Conservation (phyloP, 768 basidiomycete genomes). For the Cubamyces lactineus region DNA sequence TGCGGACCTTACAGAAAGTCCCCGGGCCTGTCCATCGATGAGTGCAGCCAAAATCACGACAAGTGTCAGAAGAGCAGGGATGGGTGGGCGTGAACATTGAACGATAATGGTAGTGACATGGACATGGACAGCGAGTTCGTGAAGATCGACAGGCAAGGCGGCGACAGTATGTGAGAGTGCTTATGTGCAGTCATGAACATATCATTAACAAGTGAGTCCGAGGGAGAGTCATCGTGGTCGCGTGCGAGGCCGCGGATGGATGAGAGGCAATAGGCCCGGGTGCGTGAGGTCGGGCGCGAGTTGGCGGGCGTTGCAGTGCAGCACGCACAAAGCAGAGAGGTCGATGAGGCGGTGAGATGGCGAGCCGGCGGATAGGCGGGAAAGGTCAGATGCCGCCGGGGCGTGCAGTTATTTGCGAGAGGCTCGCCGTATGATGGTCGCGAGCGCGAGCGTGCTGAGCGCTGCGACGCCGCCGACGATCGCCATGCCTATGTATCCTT, state of each 20-base stretch:
- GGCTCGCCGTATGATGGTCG: conserved; percentile 86
- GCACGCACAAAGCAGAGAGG: not conserved
- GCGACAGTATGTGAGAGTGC: not conserved
- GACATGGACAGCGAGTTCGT: conserved; percentile 10
- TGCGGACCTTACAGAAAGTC: not conserved
- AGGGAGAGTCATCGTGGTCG: too few relatives aligned
- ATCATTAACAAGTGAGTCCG: not conserved
- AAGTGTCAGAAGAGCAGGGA: not conserved
- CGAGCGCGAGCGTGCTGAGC: conserved; percentile 72
- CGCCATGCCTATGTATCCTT: conserved; percentile 99
- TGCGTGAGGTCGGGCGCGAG: not conserved
- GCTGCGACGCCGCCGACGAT: conserved; percentile 91
- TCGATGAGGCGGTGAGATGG: too few relatives aligned
- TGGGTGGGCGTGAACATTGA: not conserved
- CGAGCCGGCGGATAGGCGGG: not conserved
- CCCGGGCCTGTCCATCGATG: not conserved
- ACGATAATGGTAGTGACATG: conserved; percentile 14
- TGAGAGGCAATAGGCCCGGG: not conserved
- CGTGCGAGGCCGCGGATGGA: not conserved
- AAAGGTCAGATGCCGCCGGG: conserved; percentile 11
- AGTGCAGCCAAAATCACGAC: not conserved
- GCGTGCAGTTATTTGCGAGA: conserved; percentile 42
- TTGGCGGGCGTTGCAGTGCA: not conserved
- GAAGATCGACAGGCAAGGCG: not conserved
- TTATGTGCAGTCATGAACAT: not conserved